Evolutionary conservation across 495 filamentous ascomycete genomes (phyloP).

Genomic region (Aspergillus heteromorphus): DNA sequence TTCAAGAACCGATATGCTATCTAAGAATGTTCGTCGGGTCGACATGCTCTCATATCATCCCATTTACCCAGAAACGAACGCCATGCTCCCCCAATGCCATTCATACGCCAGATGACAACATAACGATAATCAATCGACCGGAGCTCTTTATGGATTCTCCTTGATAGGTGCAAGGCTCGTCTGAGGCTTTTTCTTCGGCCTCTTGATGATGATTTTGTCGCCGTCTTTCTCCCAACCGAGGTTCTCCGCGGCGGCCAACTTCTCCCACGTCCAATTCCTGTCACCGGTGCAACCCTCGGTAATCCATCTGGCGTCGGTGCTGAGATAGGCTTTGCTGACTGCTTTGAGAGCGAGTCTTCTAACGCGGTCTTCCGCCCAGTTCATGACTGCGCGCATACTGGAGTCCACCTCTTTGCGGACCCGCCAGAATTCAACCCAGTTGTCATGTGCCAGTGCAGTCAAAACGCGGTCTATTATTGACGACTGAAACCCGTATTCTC

Average conservation of each 20-base stretch:
- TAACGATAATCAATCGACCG: neutral
- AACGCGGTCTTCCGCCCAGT: conserved; percentile 68
- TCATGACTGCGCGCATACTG: conserved; percentile 69
- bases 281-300: conserved; percentile 45
- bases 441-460: conserved; percentile 65
- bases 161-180: conserved; percentile 18
- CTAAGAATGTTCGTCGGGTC: conserved; percentile 11
- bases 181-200: conserved; percentile 35
- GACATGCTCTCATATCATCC: neutral
- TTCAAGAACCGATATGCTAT: conserved; percentile 1
- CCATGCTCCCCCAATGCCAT: conserved; percentile 9
- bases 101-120: conserved; percentile 4
- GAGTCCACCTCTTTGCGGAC: conserved; percentile 68
- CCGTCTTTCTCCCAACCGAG: conserved; percentile 77
- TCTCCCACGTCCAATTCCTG: conserved; percentile 67
- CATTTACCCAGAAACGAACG: conserved; percentile 9
- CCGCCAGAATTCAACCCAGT: conserved; percentile 76
- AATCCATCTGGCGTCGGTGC: conserved; percentile 52
- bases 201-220: conserved; percentile 65
- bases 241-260: conserved; percentile 55
- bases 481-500: conserved; percentile 52
- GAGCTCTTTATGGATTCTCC: conserved; percentile 11
- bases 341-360: conserved; percentile 72
- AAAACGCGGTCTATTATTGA: conserved; percentile 61
- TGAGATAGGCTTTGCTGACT: conserved; percentile 76